These are phyloP conservation scores for Paramyrothecium sp. DNA, from an alignment of 2,329 filamentous ascomycete species.

Conservation along the genomic window DNA sequence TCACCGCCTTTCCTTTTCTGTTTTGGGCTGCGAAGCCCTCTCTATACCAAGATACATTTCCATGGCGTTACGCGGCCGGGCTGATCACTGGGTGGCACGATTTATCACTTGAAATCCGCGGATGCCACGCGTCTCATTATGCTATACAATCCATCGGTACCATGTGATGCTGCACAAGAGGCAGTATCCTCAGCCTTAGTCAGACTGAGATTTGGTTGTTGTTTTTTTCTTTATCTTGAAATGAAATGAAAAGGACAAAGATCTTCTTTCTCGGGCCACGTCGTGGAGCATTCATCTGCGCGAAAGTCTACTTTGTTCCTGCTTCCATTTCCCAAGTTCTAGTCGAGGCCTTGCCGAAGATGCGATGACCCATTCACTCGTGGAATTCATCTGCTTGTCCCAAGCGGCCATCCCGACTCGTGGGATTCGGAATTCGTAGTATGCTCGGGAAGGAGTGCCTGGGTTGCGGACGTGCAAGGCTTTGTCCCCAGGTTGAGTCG, in stretches of 20 bases:
- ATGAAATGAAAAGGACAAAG: background rate
- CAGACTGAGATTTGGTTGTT: background rate
- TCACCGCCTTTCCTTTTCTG: background rate
- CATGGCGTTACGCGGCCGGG: background rate
- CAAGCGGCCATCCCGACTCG: too few species aligned
- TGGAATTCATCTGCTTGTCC: too few species aligned
- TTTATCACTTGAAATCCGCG: background rate
- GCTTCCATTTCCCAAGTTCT: too few species aligned
- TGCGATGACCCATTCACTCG: too few species aligned
- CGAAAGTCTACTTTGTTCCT: background rate
- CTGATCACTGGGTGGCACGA: background rate
- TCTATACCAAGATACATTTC: background rate
- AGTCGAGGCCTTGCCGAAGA: too few species aligned
- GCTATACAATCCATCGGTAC: background rate
- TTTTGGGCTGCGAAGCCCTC: background rate
- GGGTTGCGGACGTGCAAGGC: too few species aligned
- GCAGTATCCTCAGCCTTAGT: background rate
- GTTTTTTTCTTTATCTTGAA: background rate
- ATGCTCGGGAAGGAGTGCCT: too few species aligned
- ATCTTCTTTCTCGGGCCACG: background rate
- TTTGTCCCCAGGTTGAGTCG: too few species aligned
- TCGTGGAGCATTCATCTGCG: background rate
- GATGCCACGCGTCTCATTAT: background rate
- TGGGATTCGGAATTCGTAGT: too few species aligned
- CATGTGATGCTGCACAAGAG: background rate